Evolutionary conservation across 805 yeast genomes (phyloP).

Genomic region (Kazachstania taianensis): DNA sequence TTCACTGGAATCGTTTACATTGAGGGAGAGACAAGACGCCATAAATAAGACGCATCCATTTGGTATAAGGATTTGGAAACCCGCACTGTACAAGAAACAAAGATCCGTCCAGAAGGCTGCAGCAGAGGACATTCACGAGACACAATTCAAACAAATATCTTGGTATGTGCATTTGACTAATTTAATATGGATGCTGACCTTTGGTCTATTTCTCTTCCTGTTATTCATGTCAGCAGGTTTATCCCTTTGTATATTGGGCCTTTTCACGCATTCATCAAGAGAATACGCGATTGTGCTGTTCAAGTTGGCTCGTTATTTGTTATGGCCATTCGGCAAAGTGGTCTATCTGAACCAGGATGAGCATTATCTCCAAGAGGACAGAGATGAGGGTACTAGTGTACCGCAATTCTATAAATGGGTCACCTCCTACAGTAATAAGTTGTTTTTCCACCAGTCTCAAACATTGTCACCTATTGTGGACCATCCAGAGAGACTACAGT

Average conservation of each 20-base stretch:
- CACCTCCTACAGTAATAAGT: slow-evolving; percentile 57
- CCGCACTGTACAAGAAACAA: slow-evolving; percentile 85
- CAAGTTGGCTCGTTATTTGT: slow-evolving; percentile 58
- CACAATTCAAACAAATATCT: slow-evolving; percentile 42
- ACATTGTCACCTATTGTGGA: slow-evolving; percentile 5
- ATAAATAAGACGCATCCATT: slow-evolving; percentile 95
- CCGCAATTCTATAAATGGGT: slow-evolving; percentile 88
- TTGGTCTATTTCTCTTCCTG: slow-evolving; percentile 54
- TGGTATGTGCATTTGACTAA: slow-evolving; percentile 61
- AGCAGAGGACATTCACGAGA: slow-evolving; percentile 85
- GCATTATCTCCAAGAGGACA: slow-evolving; percentile 77
- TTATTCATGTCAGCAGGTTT: slow-evolving; percentile 37
- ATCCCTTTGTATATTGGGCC: slow-evolving; percentile 33
- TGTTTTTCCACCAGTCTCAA: slow-evolving; percentile 49
- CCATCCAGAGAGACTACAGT: slow-evolving; percentile 9
- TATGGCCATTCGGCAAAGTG: slow-evolving; percentile 84
- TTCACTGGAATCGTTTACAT: slow-evolving; percentile 73
- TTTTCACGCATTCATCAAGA: slow-evolving; percentile 38
- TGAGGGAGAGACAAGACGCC: slow-evolving; percentile 90
- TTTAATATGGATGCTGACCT: slow-evolving; percentile 57
- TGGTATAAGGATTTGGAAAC: slow-evolving; percentile 98
- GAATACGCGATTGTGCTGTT: slow-evolving; percentile 54
- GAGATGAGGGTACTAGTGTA: slow-evolving; percentile 74
- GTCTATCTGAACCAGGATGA: slow-evolving; percentile 71
- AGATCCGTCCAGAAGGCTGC: slow-evolving; percentile 89